A percentile compares a stretch with the other conserved stretches of the same genome.
Evolutionary conservation across 2,329 filamentous ascomycete species (phyloP).

Genomic region (Septoria linicola): DNA sequence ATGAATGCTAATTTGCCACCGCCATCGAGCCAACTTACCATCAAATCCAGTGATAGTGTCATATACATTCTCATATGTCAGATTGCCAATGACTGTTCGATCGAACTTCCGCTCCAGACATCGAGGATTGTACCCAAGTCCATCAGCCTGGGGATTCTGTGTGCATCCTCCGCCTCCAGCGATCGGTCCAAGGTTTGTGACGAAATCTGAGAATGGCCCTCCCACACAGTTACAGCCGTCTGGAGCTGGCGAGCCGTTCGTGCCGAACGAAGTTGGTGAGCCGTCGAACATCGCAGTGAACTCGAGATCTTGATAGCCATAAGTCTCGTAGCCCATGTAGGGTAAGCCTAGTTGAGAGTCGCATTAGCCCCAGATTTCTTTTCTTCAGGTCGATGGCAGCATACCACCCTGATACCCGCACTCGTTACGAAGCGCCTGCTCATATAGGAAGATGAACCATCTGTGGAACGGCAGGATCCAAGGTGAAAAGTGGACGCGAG

Average conservation of each 20-base stretch:
- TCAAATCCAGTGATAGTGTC: slow-evolving; percentile 2
- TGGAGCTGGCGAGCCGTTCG: slow-evolving; percentile 26
- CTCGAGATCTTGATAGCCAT: slow-evolving; percentile 40
- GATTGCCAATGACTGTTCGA: neutral
- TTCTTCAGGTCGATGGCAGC: slow-evolving; percentile 16
- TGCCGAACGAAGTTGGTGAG: slow-evolving; percentile 43
- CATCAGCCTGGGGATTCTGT: slow-evolving; percentile 35
- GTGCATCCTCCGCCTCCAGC: slow-evolving; percentile 26
- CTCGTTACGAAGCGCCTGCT: slow-evolving; percentile 43
- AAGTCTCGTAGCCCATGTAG: slow-evolving; percentile 56
- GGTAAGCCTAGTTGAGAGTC: slow-evolving; percentile 37
- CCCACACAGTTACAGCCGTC: slow-evolving; percentile 56
- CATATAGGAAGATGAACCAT: slow-evolving; percentile 44
- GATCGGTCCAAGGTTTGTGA: slow-evolving; percentile 52
- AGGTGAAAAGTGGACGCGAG: slow-evolving; percentile 28
- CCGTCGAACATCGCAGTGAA: slow-evolving; percentile 58
- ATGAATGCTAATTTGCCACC: neutral
- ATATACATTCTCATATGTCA: slow-evolving; percentile 16
- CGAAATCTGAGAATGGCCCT: slow-evolving; percentile 52
- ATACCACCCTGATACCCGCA: slow-evolving; percentile 31
- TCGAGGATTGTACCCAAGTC: slow-evolving; percentile 36
- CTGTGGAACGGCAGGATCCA: slow-evolving; percentile 42
- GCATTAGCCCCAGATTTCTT: slow-evolving; percentile 32
- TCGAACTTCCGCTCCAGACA: slow-evolving; percentile 35
- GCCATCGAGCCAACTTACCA: neutral